Evolutionary conservation across 192 early-diverging fungal genomes (phyloP).

Genomic region (Coemansia sp.): DNA sequence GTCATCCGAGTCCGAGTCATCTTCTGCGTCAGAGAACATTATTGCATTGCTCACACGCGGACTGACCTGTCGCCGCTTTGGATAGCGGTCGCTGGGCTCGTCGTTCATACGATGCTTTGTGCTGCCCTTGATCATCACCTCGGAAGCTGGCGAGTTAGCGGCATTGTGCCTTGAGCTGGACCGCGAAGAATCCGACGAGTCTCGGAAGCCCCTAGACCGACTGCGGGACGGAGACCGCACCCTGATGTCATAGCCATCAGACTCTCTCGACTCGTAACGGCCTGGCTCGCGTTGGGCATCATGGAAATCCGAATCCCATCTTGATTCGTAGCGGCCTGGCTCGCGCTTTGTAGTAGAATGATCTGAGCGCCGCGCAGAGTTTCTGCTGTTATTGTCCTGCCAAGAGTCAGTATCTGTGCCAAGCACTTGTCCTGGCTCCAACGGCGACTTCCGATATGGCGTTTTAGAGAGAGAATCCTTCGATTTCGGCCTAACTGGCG

Average conservation of each 20-base stretch:
- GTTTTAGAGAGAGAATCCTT: no score
- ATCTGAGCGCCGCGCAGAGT: neutral
- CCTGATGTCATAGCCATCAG: neutral
- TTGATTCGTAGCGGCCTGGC: neutral
- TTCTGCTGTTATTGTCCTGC: neutral
- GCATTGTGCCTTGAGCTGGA: neutral
- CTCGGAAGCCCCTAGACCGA: neutral
- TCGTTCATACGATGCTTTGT: conserved; percentile 26
- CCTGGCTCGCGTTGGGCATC: neutral
- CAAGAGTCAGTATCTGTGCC: neutral
- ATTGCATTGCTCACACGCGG: conserved; percentile 15
- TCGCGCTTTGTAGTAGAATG: neutral
- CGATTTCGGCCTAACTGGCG: neutral
- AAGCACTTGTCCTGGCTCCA: neutral
- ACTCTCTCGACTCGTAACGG: neutral
- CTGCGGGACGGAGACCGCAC: conserved; percentile 8
- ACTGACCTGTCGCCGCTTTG: conserved; percentile 20
- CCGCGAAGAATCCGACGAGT: neutral
- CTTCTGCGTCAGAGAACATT: conserved; percentile 17
- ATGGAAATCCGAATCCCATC: neutral
- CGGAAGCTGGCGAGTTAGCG: neutral
- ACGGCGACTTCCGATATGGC: neutral
- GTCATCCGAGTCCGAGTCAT: conserved; percentile 10
- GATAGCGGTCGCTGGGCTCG: neutral
- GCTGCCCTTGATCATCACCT: conserved; percentile 35